Evolutionary conservation across 345 rosid species (phyloP), one percentile per base, ranked within the genome.

Genomic region (Odontarrhena argentea): DNA sequence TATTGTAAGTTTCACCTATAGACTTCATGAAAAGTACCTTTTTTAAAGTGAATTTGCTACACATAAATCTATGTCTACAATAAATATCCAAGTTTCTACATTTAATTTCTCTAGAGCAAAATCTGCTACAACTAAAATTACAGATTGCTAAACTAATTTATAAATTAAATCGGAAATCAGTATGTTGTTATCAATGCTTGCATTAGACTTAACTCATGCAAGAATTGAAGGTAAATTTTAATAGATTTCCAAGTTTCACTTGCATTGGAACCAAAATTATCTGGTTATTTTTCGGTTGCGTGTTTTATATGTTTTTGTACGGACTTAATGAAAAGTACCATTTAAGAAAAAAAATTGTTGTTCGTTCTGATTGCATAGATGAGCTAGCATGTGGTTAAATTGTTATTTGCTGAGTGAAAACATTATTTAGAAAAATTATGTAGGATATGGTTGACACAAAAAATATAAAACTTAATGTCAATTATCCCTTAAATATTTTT

Each of bases 151-250:
- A 18, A 18, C 22, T 18, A 18, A 18, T 18, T 18, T 18, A 18
- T 18, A 18, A 1, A 18, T 18, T 18, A 18, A 0, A 18, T 18
- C 22, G 22, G 22, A 18, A 18, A 18, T 18, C 22, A 18, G 22
- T 18, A 18, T 18, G 22, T 18, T 18, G 22, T 18, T 18, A 18
- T 18, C 22, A 18, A 18, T 18, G 22, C 22, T 18, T 18, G 22
- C 22, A 18, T 18, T 18, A 1, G 22, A 18, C 22, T n/a, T 18
- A 18, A 86, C 96, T 7, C 60, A 57, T 2, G 93, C 92, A 3
- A 85, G 91, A 74, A 46, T 86, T 30, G 80, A 82, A 65, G 89
- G 91, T 18, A 77, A 74, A 75, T 84, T 82, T 37, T 86, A 61
- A 46, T 36, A 46, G 4, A 0, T 8, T 18, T 18, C 22, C 22